Evolutionary conservation across 331 rosid species (phyloP), one percentile per base, ranked within the genome.

Genomic region (Pyracantha coccinea): DNA sequence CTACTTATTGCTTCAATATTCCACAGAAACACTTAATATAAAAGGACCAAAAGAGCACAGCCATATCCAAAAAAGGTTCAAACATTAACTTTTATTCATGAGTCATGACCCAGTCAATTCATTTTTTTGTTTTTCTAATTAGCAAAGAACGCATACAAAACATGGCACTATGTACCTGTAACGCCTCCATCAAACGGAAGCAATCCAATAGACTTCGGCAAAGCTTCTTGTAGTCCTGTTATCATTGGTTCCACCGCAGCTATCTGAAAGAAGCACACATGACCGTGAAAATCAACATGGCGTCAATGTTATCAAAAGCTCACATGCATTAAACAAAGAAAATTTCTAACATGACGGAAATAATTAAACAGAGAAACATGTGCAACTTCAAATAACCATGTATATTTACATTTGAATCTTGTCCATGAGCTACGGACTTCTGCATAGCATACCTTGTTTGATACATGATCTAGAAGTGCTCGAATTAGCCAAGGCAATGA

Each of bases 151-250:
- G 17, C 6, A 24, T 10, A 59, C 13, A 23, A 24, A 23, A 11
- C 45, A 45, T 4, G 21, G 28, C 66, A 29, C 75, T 67, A 73
- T 45, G 68, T 80, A 94, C 99, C 96, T 88, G 93, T 69, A 78
- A 94, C 93, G 16, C 96, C 99, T 62, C 97, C 97, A 85, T 94
- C 99, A 73, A 94, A 94, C 69, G 99, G 97, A 85, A 94, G 92
- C 80, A 94, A 84, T 74, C 99, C 96, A 65, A 94, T 92, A 73
- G 97, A 90, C 82, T 91, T 94, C 62, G 97, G 99, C 82, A 94
- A 79, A 73, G 93, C 92, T 78, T 94, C 99, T 86, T 94, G 99
- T 83, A 92, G 74, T 75, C 96, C 97, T 29, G 89, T 84, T 77
- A 92, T 92, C 95, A 90, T 81, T 62, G 97, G 99, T 83, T 94